A percentile compares a stretch with the other conserved stretches of the same genome.
Evolutionary conservation across 2,329 filamentous ascomycete species (phyloP).

Genomic region (Fusarium pseudonygamai): DNA sequence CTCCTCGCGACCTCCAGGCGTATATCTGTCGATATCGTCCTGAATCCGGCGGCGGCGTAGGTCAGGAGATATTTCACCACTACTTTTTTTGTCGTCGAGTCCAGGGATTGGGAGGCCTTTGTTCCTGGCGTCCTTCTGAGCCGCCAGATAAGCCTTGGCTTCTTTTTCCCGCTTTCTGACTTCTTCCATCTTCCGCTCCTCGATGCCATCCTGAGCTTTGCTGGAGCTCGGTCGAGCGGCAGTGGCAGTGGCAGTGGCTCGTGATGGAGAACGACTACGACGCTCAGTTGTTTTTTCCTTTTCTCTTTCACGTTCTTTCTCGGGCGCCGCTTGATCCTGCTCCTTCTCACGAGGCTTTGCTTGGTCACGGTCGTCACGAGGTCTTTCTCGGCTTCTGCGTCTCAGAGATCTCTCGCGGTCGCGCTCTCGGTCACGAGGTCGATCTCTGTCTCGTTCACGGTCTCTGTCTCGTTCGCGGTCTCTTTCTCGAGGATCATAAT

Average conservation of each 20-base stretch:
- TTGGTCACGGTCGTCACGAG: slow-evolving; percentile 36
- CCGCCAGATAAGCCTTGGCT: slow-evolving; percentile 71
- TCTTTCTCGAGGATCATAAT: slow-evolving; percentile 48
- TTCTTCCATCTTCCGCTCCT: slow-evolving; percentile 69
- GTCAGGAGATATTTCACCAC: slow-evolving; percentile 58
- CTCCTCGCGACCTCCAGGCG: slow-evolving; percentile 55
- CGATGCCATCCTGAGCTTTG: slow-evolving; percentile 59
- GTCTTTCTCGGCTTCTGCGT: slow-evolving; percentile 43
- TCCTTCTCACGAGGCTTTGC: slow-evolving; percentile 36
- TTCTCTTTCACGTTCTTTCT: slow-evolving; percentile 9
- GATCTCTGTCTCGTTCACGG: slow-evolving; percentile 37
- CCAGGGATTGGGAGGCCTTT: slow-evolving; percentile 68
- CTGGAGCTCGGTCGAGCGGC: slow-evolving; percentile 50
- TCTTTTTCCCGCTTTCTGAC: slow-evolving; percentile 70
- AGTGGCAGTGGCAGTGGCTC: slow-evolving; percentile 49
- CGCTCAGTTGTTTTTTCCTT: slow-evolving; percentile 46
- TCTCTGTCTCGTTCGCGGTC: slow-evolving; percentile 48
- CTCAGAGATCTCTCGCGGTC: slow-evolving; percentile 33
- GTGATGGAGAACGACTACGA: slow-evolving; percentile 57
- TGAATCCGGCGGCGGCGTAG: slow-evolving; percentile 42
- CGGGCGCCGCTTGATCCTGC: slow-evolving; percentile 22
- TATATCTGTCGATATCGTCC: slow-evolving; percentile 56
- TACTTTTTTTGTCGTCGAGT: slow-evolving; percentile 62
- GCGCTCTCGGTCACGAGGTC: slow-evolving; percentile 34
- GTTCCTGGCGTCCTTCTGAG: slow-evolving; percentile 67